Evolutionary conservation across 176 grass and related monocot species (phyloP), one percentile per base, ranked within the genome.

Genomic region (Triticum timopheevii): DNA sequence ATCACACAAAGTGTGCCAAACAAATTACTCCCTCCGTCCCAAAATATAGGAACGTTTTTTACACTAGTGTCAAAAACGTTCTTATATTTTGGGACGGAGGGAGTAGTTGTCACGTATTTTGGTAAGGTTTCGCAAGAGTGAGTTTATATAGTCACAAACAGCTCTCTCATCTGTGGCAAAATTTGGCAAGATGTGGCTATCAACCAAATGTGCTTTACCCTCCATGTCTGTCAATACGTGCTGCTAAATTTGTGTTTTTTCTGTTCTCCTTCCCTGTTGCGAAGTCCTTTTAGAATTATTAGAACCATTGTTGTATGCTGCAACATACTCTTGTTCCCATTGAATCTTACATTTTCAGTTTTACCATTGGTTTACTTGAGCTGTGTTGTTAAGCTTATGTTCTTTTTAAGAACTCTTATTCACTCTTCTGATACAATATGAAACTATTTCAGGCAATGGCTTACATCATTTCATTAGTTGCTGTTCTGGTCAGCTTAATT

Each of bases 401-500:
- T 78, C 10, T 78, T 50, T 81, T n/a, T 71, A 61, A 62, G 59
- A 27, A 73, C 27, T 83, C 28, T 83, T 63, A 34, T 78, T 82
- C 49, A 44, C 42, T 40, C 11, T 83, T 34, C 71, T 91, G 78
- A 91, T 52, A 8, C 20, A 59, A 78, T 13, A 82, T 58, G 42
- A 54, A 78, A 78, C 52, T 85, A 4, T 92, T 88, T 75, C 86
- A 99, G 94, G 97, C 82, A 74, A 86, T 80, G 59, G 82, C 86
- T 50, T 94, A 96, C 95, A 90, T 91, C 78, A 83, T 89, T 86
- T 72, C 94, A 16, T 79, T 92, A 88, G 69, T 71, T 7, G 65
- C 86, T 89, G 77, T 86, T 80, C 76, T 96, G 79, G 75, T 93
- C 80, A 94, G 83, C 85, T 71, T 99, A 74, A 83, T 96, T 63